A percentile compares a stretch with the other conserved stretches of the same genome.
Evolutionary conservation across 2,329 filamentous ascomycete genomes (phyloP).

Genomic region (Lithohypha guttulata): DNA sequence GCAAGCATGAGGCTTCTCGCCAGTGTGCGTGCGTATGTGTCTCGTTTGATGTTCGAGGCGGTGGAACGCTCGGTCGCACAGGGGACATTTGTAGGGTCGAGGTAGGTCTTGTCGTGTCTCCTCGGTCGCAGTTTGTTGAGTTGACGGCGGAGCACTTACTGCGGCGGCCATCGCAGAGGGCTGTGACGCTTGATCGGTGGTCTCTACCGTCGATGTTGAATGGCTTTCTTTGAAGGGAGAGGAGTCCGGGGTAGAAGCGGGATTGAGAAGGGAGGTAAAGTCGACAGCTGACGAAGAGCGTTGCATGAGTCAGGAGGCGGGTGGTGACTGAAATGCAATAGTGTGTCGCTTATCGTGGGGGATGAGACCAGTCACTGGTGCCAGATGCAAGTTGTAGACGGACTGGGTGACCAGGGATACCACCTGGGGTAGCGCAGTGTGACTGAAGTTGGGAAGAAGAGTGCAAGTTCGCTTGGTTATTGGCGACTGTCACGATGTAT

Average conservation of each 20-base stretch:
- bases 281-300: slow-evolving; percentile 22
- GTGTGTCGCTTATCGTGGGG: slow-evolving; percentile 22
- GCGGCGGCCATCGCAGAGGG: slow-evolving; percentile 32
- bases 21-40: slow-evolving; percentile 94
- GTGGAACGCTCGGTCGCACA: slow-evolving; percentile 98
- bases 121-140: slow-evolving; percentile 40
- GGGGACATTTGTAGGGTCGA: slow-evolving; percentile 92
- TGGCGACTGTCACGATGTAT: too few relatives aligned
- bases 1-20: slow-evolving; percentile 96
- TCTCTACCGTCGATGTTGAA: not conserved
- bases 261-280: slow-evolving; percentile 22
- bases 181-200: slow-evolving; percentile 1
- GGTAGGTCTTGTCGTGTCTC: slow-evolving; percentile 70
- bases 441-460: too few relatives aligned
- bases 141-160: slow-evolving; percentile 34
- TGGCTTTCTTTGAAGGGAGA: slow-evolving; percentile 4
- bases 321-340: slow-evolving; percentile 9
- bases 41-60: slow-evolving; percentile 85
- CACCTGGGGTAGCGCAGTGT: too few relatives aligned
- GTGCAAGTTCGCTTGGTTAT: too few relatives aligned
- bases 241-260: slow-evolving; percentile 12
- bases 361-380: too few relatives aligned
- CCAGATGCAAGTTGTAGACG: too few relatives aligned
- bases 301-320: slow-evolving; percentile 18
- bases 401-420: too few relatives aligned